A percentile compares a stretch with the other conserved stretches of the same genome.
phyloP scores from a whole-genome alignment of 169 alveolate genomes.

The Eimeria praecox region DNA sequence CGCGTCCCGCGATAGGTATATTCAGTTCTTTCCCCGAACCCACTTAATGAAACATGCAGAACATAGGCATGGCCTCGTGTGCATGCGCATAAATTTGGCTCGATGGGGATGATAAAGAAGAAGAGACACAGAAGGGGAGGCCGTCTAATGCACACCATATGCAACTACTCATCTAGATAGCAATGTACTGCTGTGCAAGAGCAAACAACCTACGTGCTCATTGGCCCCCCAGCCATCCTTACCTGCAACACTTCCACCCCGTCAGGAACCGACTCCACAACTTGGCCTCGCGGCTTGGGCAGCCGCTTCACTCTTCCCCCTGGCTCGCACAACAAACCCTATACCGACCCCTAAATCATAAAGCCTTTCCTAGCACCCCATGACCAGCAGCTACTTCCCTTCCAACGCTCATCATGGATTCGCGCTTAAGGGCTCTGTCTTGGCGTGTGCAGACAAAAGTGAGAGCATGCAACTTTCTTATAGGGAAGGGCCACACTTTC shows the following conservation, averaged over 20 bases:
- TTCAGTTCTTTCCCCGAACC: background rate
- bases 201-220: background rate
- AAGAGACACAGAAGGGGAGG: background rate
- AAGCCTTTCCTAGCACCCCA: background rate
- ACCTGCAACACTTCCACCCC: constrained; percentile 70
- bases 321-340: background rate
- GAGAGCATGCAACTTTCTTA: too few species aligned
- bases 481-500: background rate
- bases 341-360: too few species aligned
- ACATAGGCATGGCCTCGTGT: background rate
- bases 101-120: background rate
- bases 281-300: constrained; percentile 58
- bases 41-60: background rate
- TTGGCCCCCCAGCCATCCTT: background rate
- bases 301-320: constrained; percentile 64
- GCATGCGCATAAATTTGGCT: background rate
- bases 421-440: background rate
- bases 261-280: constrained; percentile 74
- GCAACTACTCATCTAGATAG: background rate
- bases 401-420: background rate
- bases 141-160: background rate
- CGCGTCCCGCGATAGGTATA: background rate
- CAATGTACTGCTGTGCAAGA: background rate
- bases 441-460: background rate
- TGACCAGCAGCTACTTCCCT: background rate